Conservation (phyloP, 1,139 yeast genomes). For the Magnusiomyces paraingens region DNA sequence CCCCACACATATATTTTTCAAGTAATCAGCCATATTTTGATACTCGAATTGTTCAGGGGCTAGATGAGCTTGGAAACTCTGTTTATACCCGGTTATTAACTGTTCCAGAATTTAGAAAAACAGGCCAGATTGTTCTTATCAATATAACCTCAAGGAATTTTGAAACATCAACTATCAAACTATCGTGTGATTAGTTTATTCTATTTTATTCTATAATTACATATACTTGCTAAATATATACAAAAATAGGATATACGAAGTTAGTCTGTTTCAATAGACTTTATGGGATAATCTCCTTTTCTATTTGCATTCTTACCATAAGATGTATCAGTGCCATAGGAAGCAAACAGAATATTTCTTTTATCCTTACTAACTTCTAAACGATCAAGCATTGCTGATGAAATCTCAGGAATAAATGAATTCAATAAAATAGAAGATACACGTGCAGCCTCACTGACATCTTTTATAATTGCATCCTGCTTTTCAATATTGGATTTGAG, state of each 20-base stretch:
- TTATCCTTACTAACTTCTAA: slow-evolving; percentile 44
- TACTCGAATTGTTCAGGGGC: slow-evolving; percentile 35
- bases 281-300: slow-evolving; percentile 35
- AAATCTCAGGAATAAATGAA: slow-evolving; percentile 66
- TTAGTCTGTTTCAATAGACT: slow-evolving; percentile 11
- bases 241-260: neutral
- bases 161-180: slow-evolving; percentile 10
- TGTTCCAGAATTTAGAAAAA: slow-evolving; percentile 60
- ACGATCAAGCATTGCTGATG: slow-evolving; percentile 55
- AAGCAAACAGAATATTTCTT: slow-evolving; percentile 40
- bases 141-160: slow-evolving; percentile 40
- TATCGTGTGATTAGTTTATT: neutral
- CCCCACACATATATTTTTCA: slow-evolving; percentile 80
- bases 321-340: slow-evolving; percentile 42
- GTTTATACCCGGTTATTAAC: slow-evolving; percentile 48
- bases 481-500: slow-evolving; percentile 20
- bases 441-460: slow-evolving; percentile 67
- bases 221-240: neutral
- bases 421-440: slow-evolving; percentile 58
- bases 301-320: slow-evolving; percentile 45
- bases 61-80: slow-evolving; percentile 29
- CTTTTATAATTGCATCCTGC: slow-evolving; percentile 44
- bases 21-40: slow-evolving; percentile 72
- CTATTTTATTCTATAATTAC: neutral
- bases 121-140: slow-evolving; percentile 64